Evolutionary conservation across 177 flowering plant genomes (phyloP), one percentile per base, ranked within the genome.

Genomic region (Vitis hybrid): DNA sequence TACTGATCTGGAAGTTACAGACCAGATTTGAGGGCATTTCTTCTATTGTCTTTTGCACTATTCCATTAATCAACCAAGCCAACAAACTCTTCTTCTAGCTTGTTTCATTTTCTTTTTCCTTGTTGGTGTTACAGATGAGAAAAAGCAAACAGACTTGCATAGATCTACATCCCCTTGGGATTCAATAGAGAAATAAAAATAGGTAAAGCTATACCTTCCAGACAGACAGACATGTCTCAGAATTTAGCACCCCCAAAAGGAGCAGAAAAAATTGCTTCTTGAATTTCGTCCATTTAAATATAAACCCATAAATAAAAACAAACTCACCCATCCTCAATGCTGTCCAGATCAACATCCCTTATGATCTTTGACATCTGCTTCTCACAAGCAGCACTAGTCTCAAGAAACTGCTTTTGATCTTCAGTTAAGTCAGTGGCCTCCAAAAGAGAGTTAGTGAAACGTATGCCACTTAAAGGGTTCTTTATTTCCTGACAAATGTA

Each of bases 351-450:
- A 20, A 86, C 74, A 71, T 90, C 91, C 65, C 62, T 72, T 47
- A 90, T 66, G 31, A 90, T 85, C 84, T 80, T 88, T 65, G 69
- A 53, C 77, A 90, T 86, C 76, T 90, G 95, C 79, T 81, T 88
- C 82, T 88, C 89, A 79, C 95, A 90, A 56, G 92, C 90, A 78
- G 82, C 75, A 77, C 87, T 84, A 0, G 90, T 90, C 80, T 90
- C 91, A 62, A 88, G 82, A 65, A 84, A 85, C 81, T 87, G 95
- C 76, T 81, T 88, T 67, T 88, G 95, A 72, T 87, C 87, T 55
- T 90, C 91, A 14, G 80, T 83, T 72, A 90, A 82, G 31, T 72
- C 79, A 11, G 90, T 84, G 22, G 82, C 80, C 73, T 86, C 95
- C 82, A 88, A 72, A 53, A 88, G 87, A 10, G 88, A 86, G 73